phyloP scores from a whole-genome alignment of 2,329 filamentous ascomycete species.

The Ophiostoma sp. region DNA sequence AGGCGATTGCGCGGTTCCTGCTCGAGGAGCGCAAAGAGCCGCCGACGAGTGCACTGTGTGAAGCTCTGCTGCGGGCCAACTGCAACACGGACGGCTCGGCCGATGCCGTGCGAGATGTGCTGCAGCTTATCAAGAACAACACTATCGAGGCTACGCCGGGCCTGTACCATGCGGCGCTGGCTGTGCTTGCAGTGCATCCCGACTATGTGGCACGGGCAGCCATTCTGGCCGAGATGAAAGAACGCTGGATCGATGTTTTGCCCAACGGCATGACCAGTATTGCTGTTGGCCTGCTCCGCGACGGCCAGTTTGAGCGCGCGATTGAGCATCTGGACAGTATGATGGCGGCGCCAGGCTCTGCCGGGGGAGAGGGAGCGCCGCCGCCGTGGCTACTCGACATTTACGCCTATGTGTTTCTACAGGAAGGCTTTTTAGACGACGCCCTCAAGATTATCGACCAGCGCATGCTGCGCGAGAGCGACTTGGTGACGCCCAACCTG shows the following conservation, averaged over 20 bases:
- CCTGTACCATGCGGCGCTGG: constrained; percentile 67
- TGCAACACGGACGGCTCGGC: constrained; percentile 62
- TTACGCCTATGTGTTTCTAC: constrained; percentile 67
- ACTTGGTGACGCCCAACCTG: constrained; percentile 46
- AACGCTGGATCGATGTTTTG: constrained; percentile 62
- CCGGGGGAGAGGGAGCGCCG: constrained; percentile 34
- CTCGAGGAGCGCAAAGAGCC: constrained; percentile 50
- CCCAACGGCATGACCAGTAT: constrained; percentile 61
- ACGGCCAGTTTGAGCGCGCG: constrained; percentile 77
- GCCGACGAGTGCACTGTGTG: constrained; percentile 60
- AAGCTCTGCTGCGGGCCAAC: constrained; percentile 69
- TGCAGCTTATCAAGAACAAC: constrained; percentile 64
- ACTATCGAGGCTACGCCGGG: constrained; percentile 59
- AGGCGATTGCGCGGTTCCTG: constrained; percentile 52
- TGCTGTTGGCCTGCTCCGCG: constrained; percentile 68
- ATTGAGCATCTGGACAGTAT: constrained; percentile 65
- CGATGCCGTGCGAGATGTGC: constrained; percentile 54
- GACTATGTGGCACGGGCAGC: constrained; percentile 71
- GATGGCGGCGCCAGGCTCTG: constrained; percentile 46
- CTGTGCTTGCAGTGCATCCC: constrained; percentile 73
- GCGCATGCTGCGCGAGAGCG: constrained; percentile 39
- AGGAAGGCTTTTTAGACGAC: constrained; percentile 70
- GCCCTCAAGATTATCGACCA: constrained; percentile 62
- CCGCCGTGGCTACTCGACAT: constrained; percentile 74
- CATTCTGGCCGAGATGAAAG: constrained; percentile 67